These are phyloP conservation scores for Diutina mesorugosa DNA, from an alignment of 1,139 yeast genomes.

Conservation along the genomic window DNA sequence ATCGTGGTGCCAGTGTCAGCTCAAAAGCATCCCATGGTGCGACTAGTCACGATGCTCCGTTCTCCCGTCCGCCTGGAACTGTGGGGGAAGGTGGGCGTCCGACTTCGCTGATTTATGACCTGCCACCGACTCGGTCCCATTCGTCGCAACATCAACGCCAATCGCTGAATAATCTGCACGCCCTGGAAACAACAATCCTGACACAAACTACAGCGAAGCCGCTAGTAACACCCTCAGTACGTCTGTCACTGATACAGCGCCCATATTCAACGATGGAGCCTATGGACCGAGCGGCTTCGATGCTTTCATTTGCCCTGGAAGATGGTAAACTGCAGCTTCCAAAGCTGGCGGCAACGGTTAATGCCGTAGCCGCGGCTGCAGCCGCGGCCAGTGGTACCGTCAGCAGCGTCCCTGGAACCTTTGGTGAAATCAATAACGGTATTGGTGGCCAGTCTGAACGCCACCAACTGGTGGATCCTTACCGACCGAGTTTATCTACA, in stretches of 20 bases:
- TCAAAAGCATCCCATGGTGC: neutral
- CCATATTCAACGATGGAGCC: constrained; percentile 1
- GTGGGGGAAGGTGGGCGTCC: neutral
- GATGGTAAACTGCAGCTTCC: neutral
- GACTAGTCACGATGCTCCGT: neutral
- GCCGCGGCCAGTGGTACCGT: neutral
- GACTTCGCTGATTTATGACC: neutral
- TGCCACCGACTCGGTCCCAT: neutral
- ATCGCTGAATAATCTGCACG: neutral
- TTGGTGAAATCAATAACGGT: neutral
- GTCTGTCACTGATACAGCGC: neutral
- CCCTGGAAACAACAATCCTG: neutral
- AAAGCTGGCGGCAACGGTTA: neutral
- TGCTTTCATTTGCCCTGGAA: constrained; percentile 1
- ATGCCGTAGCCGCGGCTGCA: neutral
- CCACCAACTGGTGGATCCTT: neutral
- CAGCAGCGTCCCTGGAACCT: neutral
- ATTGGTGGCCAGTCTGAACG: neutral
- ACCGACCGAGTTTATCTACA: neutral
- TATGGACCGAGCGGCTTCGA: neutral
- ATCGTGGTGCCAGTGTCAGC: neutral
- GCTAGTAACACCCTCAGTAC: neutral
- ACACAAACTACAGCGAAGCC: neutral
- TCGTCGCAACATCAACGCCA: neutral
- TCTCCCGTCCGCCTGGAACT: neutral